Evolutionary conservation across 2,329 filamentous ascomycete species (phyloP).

Genomic region (Septoria petroselini): DNA sequence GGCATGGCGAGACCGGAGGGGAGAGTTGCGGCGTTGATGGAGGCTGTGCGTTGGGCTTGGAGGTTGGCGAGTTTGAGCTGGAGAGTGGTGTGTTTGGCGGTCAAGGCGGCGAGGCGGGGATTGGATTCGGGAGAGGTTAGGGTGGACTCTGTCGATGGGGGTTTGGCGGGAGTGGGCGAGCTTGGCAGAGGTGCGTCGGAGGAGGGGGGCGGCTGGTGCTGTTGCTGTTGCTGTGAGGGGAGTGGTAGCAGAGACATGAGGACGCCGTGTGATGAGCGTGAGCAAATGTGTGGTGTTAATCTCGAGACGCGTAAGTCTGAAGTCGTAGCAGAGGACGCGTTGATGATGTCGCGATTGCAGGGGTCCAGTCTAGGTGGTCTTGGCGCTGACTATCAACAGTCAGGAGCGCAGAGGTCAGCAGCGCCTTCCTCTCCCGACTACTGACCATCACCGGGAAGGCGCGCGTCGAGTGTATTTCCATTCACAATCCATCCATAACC

Average conservation of each 20-base stretch:
- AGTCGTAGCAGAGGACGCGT: too few species aligned
- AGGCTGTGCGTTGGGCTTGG: conserved; percentile 41
- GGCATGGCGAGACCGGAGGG: conserved; percentile 32
- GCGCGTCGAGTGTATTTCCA: too few species aligned
- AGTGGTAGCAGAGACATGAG: conserved; percentile 30
- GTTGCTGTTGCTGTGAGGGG: conserved; percentile 4
- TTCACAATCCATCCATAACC: background rate
- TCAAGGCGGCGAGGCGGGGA: conserved; percentile 26
- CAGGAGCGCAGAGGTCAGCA: too few species aligned
- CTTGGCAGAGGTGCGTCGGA: conserved; percentile 18
- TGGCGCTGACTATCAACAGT: too few species aligned
- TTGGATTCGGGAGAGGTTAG: conserved; percentile 6
- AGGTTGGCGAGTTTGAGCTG: conserved; percentile 50
- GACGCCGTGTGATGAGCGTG: conserved; percentile 28
- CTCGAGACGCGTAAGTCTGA: too few species aligned
- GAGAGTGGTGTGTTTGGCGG: conserved; percentile 40
- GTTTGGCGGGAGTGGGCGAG: conserved; percentile 18
- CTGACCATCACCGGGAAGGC: too few species aligned
- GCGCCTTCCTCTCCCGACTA: too few species aligned
- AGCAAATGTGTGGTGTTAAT: conserved; percentile 13
- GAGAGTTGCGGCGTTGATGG: conserved; percentile 34
- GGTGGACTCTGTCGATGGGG: conserved; percentile 1
- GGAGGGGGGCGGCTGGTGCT: background rate
- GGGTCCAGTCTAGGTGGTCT: too few species aligned
- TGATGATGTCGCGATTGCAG: too few species aligned